Evolutionary conservation across 2,329 filamentous ascomycete genomes (phyloP), one percentile per base, ranked within the genome.

Genomic region (Xylaria sp.): DNA sequence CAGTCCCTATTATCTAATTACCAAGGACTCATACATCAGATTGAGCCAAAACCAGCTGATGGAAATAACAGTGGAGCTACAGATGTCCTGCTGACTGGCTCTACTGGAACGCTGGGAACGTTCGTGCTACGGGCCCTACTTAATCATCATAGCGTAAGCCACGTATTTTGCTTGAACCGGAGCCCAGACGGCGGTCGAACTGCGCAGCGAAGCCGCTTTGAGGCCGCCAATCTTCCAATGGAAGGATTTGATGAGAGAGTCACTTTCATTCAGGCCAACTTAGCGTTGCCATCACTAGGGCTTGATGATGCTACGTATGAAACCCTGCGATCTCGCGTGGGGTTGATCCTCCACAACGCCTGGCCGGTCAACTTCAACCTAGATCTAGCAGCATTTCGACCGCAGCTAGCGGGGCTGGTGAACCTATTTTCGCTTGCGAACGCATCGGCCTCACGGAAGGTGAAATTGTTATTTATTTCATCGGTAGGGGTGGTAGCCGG

Each of bases 81-180:
- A 45, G 39, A 47, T 7, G 32, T 58, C 24, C 6, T 78, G 17
- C 62, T 78, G 1, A 78, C 76, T 0, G 76, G 76, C 5, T 77
- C 75, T 2, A 77, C 73, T 0, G 75, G 75, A 1, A 70, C 68
- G 0, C n/a, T 76, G 2, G 76, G 75, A 4, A 75, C 72, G 1
- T 67, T 72, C 21, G 56, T 77, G 0, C 50, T 78, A 8, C 60
- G 45, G 4, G 58, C 69, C 1, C 64, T 78, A 1, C 72, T 77
- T 1, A 53, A 62, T 36, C 50, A 61, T 0, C 11, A 42, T 3
- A 65, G 55, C 0, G 64, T 77, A 12, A 71, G 69, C 1, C 71
- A 75, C 27, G 57, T 78, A 11, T 76, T 72, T 63, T 79, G 77
- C 50, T 62, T 78, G 3, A 78, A 76, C 66, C 73, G 77, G 2